A percentile compares a stretch with the other conserved stretches of the same genome.
Evolutionary conservation across 495 filamentous ascomycete species (phyloP).

Genomic region (Talaromyces proteolyticus): DNA sequence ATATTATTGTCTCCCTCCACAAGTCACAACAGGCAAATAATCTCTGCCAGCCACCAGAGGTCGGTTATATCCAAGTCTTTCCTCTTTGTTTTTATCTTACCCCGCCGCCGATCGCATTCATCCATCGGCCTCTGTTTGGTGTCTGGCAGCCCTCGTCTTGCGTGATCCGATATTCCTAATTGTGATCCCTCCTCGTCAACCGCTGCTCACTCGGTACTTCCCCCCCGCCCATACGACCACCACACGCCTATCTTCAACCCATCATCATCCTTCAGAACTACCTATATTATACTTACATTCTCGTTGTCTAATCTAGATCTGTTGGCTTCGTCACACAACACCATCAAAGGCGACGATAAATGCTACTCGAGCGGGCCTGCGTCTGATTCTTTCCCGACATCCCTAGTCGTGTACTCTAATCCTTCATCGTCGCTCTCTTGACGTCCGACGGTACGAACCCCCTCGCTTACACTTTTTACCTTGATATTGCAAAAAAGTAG

Average conservation of each 20-base stretch:
- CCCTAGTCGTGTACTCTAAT: background rate
- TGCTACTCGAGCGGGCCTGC: background rate
- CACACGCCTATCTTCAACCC: background rate
- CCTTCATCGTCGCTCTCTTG: constrained; percentile 4
- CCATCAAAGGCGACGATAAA: background rate
- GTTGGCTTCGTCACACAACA: background rate
- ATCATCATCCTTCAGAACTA: too few species aligned
- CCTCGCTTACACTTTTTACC: too few species aligned
- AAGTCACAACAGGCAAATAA: too few species aligned
- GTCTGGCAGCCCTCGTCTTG: background rate
- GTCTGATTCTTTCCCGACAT: background rate
- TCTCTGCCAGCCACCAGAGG: background rate
- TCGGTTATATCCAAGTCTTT: background rate
- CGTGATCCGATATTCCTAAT: background rate
- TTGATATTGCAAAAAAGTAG: too few species aligned
- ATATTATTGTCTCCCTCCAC: too few species aligned
- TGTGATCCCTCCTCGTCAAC: too few species aligned
- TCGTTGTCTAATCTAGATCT: too few species aligned
- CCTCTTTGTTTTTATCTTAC: too few species aligned
- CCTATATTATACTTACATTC: too few species aligned
- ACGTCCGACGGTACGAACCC: constrained; percentile 4
- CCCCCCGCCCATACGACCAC: background rate
- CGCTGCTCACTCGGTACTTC: background rate
- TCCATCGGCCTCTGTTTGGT: background rate
- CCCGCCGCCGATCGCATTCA: background rate